Percentiles rank a stretch among this genome's conserved stretches.
Conservation (phyloP, 495 filamentous ascomycete species). For the Amniculicola lignicola region DNA sequence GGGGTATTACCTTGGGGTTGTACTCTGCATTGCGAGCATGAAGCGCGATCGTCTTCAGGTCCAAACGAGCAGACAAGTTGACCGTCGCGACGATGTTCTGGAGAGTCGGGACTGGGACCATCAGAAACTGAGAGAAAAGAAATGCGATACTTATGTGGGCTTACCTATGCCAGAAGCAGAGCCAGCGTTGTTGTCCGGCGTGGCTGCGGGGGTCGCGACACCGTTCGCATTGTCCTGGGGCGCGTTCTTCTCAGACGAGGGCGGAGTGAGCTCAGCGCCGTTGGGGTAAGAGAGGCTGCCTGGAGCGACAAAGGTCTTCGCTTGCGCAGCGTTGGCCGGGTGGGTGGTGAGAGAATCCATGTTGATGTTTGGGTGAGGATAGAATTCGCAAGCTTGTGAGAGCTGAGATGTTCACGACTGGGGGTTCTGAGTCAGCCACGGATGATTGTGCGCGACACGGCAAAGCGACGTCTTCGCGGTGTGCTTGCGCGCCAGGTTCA, state of each 20-base stretch:
- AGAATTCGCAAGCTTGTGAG: background rate
- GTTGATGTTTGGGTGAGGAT: constrained; percentile 30
- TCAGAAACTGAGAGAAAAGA: constrained; percentile 3
- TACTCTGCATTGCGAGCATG: constrained; percentile 99
- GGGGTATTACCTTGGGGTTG: constrained; percentile 84
- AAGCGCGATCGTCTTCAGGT: constrained; percentile 97
- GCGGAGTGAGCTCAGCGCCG: constrained; percentile 77
- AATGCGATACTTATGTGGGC: background rate
- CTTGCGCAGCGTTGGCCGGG: constrained; percentile 81
- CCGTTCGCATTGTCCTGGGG: constrained; percentile 61
- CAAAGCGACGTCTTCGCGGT: constrained; percentile 26
- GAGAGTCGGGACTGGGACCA: constrained; percentile 71
- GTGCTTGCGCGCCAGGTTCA: constrained; percentile 2
- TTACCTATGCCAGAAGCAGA: constrained; percentile 73
- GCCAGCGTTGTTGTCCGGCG: constrained; percentile 73
- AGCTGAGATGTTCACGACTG: background rate
- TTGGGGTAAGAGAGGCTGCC: constrained; percentile 87
- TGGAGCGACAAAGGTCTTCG: constrained; percentile 57
- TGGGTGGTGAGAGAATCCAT: constrained; percentile 92
- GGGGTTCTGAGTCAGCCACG: background rate
- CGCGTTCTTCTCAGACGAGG: constrained; percentile 62
- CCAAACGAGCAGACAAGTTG: constrained; percentile 96
- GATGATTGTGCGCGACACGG: background rate
- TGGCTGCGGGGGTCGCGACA: constrained; percentile 94
- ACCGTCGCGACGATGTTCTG: constrained; percentile 99